Percentiles rank a stretch among this genome's conserved stretches.
Evolutionary conservation across 352 stramenopile species (phyloP).

Genomic region (Phytopythium sindhum): DNA sequence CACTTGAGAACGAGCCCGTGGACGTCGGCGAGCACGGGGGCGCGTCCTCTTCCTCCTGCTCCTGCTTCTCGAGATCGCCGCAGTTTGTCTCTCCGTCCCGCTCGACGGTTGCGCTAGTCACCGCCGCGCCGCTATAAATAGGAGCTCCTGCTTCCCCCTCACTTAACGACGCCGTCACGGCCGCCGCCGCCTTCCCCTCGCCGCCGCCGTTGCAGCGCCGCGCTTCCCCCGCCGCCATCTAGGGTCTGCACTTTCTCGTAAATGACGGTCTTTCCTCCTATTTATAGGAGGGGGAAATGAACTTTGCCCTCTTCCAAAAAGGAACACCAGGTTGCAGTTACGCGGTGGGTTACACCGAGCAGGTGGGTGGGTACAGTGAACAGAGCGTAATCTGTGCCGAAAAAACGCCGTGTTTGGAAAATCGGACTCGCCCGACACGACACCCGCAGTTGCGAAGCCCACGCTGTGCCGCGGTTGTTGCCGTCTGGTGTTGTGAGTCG

Average conservation of each 20-base stretch:
- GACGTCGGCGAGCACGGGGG: background rate
- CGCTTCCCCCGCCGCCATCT: background rate
- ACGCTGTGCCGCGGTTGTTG: too few relatives aligned
- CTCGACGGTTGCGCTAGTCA: background rate
- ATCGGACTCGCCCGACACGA: too few relatives aligned
- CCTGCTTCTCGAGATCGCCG: background rate
- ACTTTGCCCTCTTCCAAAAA: background rate
- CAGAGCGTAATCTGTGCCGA: too few relatives aligned
- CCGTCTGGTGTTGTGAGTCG: background rate
- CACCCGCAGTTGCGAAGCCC: too few relatives aligned
- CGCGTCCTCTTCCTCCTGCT: background rate
- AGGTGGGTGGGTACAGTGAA: background rate
- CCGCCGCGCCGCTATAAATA: background rate
- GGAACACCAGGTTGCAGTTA: background rate
- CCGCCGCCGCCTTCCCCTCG: background rate
- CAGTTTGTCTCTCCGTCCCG: background rate
- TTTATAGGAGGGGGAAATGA: constrained; percentile 2
- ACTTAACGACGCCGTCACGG: background rate
- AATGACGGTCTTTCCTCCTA: constrained; percentile 1
- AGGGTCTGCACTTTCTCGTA: background rate
- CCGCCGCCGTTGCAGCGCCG: background rate
- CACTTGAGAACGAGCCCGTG: background rate
- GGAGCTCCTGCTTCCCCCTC: background rate
- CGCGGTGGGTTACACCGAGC: background rate
- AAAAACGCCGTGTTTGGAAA: background rate